A percentile compares a stretch with the other conserved stretches of the same genome.
Conservation (phyloP, 345 rosid genomes). For the Acer saccharum region DNA sequence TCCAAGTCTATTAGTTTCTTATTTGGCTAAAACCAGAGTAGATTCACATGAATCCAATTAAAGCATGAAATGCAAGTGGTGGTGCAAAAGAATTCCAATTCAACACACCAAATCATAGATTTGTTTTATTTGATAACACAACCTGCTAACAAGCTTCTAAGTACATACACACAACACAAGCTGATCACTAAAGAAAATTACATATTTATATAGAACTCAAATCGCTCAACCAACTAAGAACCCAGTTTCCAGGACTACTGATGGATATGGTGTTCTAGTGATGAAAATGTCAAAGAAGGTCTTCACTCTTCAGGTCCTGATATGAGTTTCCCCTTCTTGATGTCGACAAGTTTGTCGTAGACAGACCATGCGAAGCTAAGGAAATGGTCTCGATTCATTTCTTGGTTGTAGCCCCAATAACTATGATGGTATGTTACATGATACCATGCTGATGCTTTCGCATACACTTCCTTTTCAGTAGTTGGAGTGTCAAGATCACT, state of each 20-base stretch:
- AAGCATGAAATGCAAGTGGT: not conserved
- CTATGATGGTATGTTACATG: slow-evolving; percentile 45
- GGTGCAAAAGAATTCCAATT: not conserved
- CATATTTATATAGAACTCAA: not conserved
- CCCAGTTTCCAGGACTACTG: not conserved
- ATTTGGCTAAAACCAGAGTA: not conserved
- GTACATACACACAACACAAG: not conserved
- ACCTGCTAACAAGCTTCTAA: not conserved
- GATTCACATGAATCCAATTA: not conserved
- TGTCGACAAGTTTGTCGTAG: slow-evolving; percentile 36
- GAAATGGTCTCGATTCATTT: slow-evolving; percentile 37
- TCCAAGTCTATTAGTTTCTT: no score
- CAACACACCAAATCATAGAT: not conserved
- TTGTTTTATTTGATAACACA: not conserved
- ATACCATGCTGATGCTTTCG: slow-evolving; percentile 61
- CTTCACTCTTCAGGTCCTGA: not conserved
- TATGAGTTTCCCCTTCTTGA: slow-evolving; percentile 20
- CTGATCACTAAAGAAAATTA: no score
- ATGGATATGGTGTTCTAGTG: not conserved
- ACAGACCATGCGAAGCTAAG: slow-evolving; percentile 53
- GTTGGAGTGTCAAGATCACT: slow-evolving; percentile 5
- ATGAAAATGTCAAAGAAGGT: not conserved
- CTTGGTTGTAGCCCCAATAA: slow-evolving; percentile 42
- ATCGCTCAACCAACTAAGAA: slow-evolving; percentile 2
- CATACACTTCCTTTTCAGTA: slow-evolving; percentile 22